Evolutionary conservation across 164 flowering plant species (phyloP), one percentile per base, ranked within the genome.

Genomic region (Chloranthus sessilifolius): DNA sequence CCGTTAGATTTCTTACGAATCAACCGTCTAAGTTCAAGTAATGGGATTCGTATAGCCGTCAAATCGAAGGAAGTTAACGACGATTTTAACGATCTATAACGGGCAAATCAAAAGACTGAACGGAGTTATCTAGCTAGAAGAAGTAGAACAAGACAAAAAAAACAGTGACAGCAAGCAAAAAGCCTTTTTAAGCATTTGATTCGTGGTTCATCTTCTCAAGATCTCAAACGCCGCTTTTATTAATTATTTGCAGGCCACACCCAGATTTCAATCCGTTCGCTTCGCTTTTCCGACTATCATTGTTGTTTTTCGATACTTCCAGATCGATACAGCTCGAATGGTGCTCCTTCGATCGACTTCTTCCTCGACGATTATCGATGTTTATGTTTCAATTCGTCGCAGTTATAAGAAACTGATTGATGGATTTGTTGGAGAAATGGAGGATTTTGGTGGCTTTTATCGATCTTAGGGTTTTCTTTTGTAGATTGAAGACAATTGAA

Each of bases 281-380:
- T 24, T 43, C 33, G 17, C 43, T 28, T 47, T 37, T 47, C 24
- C 7, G 26, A 35, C 31, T 22, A 47, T 28, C 20, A 19, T 28
- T 17, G 24, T 8, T 7, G 20, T 3, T 15, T 2, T 19, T 38
- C 19, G 17, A 22, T 37, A 21, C 21, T 15, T 22, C 10, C 20
- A 39, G 46, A 56, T 56, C 60, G 14, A 27, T 22, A 17, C 20
- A 39, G 46, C 47, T 56, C 60, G 14, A 27, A 26, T 22, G 14
- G 7, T 15, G 33, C 9, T 9, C 34, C 25, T 26, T 38, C 23
- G 29, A 34, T 14, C 28, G 27, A 36, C 43, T 22, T 55, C 36
- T 31, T 30, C 23, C 14, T 31, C 4, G 20, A 20, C 39, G 29
- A 15, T n/a, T n/a, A n/a, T n/a, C n/a, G n/a, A n/a, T n/a, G n/a